Evolutionary conservation across 1,139 yeast species (phyloP).

Genomic region (Geotrichum fermentans): DNA sequence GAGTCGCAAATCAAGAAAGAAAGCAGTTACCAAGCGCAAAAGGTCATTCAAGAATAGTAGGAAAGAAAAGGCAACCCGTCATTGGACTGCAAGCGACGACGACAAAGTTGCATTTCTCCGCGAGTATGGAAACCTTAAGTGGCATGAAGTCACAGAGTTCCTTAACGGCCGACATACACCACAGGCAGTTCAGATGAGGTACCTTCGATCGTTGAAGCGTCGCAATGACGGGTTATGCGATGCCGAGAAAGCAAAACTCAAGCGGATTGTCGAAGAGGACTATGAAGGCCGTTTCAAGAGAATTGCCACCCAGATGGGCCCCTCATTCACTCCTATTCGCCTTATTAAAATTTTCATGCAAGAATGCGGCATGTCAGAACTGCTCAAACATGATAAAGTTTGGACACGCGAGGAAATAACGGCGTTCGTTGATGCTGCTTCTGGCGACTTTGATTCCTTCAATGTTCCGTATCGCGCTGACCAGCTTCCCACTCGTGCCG

Average conservation of each 20-base stretch:
- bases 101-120: conserved; percentile 39
- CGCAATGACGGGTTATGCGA: conserved; percentile 37
- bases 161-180: conserved; percentile 38
- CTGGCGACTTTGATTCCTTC: conserved; percentile 20
- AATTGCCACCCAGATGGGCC: conserved; percentile 33
- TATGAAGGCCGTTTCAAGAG: conserved; percentile 43
- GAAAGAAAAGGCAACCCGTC: background rate
- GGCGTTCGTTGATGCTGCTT: conserved; percentile 18
- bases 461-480: conserved; percentile 15
- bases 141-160: conserved; percentile 40
- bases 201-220: conserved; percentile 39
- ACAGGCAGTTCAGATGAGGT: conserved; percentile 34
- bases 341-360: conserved; percentile 18
- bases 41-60: background rate
- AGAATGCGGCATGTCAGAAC: conserved; percentile 14
- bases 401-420: conserved; percentile 19
- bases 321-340: conserved; percentile 25
- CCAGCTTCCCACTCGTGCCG: conserved; percentile 17
- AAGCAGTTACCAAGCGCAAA: background rate
- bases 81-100: conserved; percentile 42
- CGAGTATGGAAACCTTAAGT: conserved; percentile 38
- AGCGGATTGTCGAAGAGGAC: conserved; percentile 36
- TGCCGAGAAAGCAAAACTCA: conserved; percentile 34
- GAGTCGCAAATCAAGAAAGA: too few relatives aligned
- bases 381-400: conserved; percentile 10